These are phyloP conservation scores for Geranium incanum DNA, from an alignment of 441 rosid species.

Conservation along the genomic window DNA sequence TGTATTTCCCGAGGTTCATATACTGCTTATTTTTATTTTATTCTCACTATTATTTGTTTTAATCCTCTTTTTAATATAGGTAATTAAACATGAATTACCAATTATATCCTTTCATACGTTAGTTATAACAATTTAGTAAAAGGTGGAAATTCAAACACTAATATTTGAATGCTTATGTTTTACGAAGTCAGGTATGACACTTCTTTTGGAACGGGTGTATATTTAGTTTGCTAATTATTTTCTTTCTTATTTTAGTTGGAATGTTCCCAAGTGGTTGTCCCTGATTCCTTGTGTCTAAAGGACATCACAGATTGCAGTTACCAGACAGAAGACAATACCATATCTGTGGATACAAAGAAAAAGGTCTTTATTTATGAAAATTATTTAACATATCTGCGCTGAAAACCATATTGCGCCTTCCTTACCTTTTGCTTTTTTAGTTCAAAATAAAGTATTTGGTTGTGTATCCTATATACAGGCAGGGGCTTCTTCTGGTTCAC, in stretches of 20 bases:
- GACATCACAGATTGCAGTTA: not conserved
- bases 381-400: not conserved
- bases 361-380: not conserved
- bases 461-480: slow-evolving; percentile 17
- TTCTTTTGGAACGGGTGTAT: too few species aligned
- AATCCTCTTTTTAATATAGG: not conserved
- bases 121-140: too few species aligned
- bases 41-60: not conserved
- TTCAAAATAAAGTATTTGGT: slow-evolving; percentile 3
- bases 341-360: not conserved
- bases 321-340: not conserved
- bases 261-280: not conserved
- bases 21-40: not conserved
- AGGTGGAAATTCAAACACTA: too few species aligned
- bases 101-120: too few species aligned
- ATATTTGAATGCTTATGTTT: too few species aligned
- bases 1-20: slow-evolving; percentile 21
- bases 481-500: slow-evolving; percentile 6
- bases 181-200: too few species aligned
- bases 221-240: not conserved
- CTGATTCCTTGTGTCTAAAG: not conserved
- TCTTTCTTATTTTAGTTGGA: not conserved
- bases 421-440: not conserved
- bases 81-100: too few species aligned
- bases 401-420: not conserved